Evolutionary conservation across 805 yeast species (phyloP), one percentile per base, ranked within the genome.

Genomic region (Zygosaccharomyces lentus): DNA sequence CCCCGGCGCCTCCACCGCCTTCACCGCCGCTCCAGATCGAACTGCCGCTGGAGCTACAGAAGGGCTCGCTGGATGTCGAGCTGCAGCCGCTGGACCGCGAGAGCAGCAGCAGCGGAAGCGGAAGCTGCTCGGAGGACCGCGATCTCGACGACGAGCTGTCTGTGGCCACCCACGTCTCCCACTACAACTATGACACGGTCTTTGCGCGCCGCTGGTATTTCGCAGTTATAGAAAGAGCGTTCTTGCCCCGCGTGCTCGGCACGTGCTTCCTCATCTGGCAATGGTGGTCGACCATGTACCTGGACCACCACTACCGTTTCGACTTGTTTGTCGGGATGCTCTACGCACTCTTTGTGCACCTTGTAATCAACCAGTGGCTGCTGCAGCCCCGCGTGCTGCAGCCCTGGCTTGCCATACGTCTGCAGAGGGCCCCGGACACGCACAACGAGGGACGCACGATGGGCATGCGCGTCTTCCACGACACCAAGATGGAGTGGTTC

Each of bases 231-330:
- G 59, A 61, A 46, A 48, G 48, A 9, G 63, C 62, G 3, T 26
- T 59, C 7, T 25, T 62, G 13, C 64, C 67, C 7, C 59, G 60
- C 50, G 13, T 68, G 4, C 51, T 72, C 1, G 74, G 72, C 16
- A 55, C 73, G 4, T 29, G 50, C 0, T 82, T 76, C 61, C 76
- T 82, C 6, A 47, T 69, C 2, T 57, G 78, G 27, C 87, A 82
- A 58, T 81, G 87, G 84, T 83, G 87, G 87, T 78, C 86, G 19
- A 80, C 87, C 2, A 78, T 82, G 66, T 83, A 83, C 55, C 62
- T 83, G 47, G 87, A 82, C 58, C 88, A 82, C 62, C 89, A 82
- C 61, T 83, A 82, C 75, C 70, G 86, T 48, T 62, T 81, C 29
- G 88, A 83, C 58, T 64, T 82, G 43, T 62, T 81, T 31, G 68